Evolutionary conservation across 2,329 filamentous ascomycete species (phyloP).

Genomic region (Colletotrichum plurivorum): DNA sequence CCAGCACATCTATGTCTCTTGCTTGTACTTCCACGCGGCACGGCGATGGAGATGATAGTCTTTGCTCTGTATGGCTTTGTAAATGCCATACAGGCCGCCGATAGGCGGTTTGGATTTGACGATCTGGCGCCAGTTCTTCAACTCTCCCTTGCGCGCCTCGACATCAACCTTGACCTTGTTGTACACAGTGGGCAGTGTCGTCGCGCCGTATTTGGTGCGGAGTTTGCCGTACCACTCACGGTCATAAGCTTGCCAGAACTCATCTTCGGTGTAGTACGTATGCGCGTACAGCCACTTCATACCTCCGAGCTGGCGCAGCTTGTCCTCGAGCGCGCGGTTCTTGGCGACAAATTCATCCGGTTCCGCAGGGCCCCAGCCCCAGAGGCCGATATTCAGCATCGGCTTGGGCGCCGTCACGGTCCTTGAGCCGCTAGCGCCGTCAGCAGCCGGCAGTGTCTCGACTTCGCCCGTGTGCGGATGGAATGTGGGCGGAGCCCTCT

Average conservation of each 20-base stretch:
- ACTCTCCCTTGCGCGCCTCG: conserved; percentile 17
- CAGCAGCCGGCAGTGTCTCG: neutral
- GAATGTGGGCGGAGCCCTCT: conserved; percentile 52
- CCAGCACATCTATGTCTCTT: conserved; percentile 31
- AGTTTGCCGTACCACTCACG: conserved; percentile 70
- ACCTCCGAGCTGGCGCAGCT: conserved; percentile 70
- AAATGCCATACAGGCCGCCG: conserved; percentile 72
- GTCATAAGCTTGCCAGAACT: conserved; percentile 79
- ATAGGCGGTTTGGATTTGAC: conserved; percentile 67
- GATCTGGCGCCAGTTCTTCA: conserved; percentile 53
- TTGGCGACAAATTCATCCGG: conserved; percentile 62
- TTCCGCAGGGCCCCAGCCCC: conserved; percentile 64
- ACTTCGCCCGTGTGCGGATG: conserved; percentile 33
- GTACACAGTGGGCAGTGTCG: conserved; percentile 73
- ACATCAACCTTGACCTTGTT: conserved; percentile 73
- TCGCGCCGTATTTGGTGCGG: conserved; percentile 70
- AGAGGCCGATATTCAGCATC: conserved; percentile 73
- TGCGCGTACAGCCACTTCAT: conserved; percentile 81
- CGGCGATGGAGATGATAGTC: conserved; percentile 68
- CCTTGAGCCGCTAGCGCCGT: no score
- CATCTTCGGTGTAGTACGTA: conserved; percentile 75
- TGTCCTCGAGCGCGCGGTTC: conserved; percentile 74
- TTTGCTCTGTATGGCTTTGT: conserved; percentile 69
- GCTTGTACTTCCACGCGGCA: conserved; percentile 68
- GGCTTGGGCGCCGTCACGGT: conserved; percentile 20